Conservation (phyloP, 805 yeast species). For the Starmerella lactis-condensi region DNA sequence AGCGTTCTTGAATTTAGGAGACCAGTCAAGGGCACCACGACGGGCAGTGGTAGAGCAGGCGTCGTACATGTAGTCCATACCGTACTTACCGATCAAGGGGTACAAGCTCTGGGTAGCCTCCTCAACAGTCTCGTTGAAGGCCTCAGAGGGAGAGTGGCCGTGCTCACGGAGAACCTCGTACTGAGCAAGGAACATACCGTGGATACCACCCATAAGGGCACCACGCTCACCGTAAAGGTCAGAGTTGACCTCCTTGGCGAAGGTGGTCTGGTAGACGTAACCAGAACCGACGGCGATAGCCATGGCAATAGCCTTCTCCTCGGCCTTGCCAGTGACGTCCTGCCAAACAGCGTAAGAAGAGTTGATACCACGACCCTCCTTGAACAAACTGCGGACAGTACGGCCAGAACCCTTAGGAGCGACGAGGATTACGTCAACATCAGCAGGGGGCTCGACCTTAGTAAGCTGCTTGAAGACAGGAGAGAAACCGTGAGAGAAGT, state of each 20-base stretch:
- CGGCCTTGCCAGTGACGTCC: conserved; percentile 97
- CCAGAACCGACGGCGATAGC: conserved; percentile 99
- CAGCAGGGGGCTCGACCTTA: conserved; percentile 83
- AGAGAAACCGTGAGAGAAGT: conserved; percentile 99
- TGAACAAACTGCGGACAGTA: conserved; percentile 96
- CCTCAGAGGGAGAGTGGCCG: conserved; percentile 99
- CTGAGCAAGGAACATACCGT: conserved; percentile 99
- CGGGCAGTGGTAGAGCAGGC: conserved; percentile 99
- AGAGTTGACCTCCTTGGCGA: conserved; percentile 97
- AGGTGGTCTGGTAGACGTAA: conserved; percentile 98
- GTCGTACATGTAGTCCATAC: conserved; percentile 99
- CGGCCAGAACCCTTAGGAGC: conserved; percentile 99
- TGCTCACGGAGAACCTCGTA: conserved; percentile 99
- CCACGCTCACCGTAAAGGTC: conserved; percentile 99
- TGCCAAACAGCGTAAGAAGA: conserved; percentile 99
- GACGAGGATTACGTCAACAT: conserved; percentile 91
- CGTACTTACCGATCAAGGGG: conserved; percentile 98
- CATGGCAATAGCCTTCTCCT: conserved; percentile 95
- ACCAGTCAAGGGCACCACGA: conserved; percentile 99
- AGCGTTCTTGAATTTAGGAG: conserved; percentile 96
- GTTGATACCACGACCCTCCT: conserved; percentile 99
- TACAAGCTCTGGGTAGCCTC: conserved; percentile 98
- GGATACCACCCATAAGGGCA: conserved; percentile 99
- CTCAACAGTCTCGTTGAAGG: conserved; percentile 99
- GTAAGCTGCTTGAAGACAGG: conserved; percentile 98